Evolutionary conservation across 805 yeast species (phyloP), one percentile per base, ranked within the genome.

Genomic region (Pichia phayaonensis): DNA sequence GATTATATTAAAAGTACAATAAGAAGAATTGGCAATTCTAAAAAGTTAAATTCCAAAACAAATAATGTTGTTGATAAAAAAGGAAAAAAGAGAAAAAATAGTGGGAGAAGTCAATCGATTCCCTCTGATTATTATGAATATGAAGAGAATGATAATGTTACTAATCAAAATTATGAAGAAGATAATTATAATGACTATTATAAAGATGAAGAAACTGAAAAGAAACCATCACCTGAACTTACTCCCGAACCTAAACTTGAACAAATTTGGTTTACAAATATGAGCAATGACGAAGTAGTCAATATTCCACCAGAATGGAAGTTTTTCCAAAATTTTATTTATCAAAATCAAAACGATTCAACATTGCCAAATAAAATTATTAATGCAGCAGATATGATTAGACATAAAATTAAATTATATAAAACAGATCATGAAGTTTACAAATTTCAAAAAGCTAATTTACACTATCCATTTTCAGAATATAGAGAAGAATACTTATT

Each of bases 401-500:
- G 53, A 3, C 52, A 40, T 24, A 46, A 56, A 13, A 49, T 53
- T 7, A 59, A 59, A 24, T 50, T 56, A 20, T 69, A 68, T 50
- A 61, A 61, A 39, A 54, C 56, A 13, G 64, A 63, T 40, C 63
- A 65, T 50, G 60, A 59, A 21, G 56, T 62, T 20, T 61, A 61
- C 29, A 57, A 53, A 41, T 52, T 57, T 1, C 59, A 61, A n/a
- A 60, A 54, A 36, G 58, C 70, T 23, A 46, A 58, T 3, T 57
- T 69, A 15, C 60, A 65, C 7, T 65, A 66, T 27, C 71, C 71
- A 51, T 73, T 61, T 58, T 80, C 82, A 1, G 66, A 70, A 41
- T 75, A 79, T 53, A 63, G 62, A 31, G 87, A 82, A 56, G 68
- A 69, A 40, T 81, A 75, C 54, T 53, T 72, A 10, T 63, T 81